These are phyloP conservation scores for Aspergillus diversus DNA, from an alignment of 495 filamentous ascomycete species.

Conservation along the genomic window DNA sequence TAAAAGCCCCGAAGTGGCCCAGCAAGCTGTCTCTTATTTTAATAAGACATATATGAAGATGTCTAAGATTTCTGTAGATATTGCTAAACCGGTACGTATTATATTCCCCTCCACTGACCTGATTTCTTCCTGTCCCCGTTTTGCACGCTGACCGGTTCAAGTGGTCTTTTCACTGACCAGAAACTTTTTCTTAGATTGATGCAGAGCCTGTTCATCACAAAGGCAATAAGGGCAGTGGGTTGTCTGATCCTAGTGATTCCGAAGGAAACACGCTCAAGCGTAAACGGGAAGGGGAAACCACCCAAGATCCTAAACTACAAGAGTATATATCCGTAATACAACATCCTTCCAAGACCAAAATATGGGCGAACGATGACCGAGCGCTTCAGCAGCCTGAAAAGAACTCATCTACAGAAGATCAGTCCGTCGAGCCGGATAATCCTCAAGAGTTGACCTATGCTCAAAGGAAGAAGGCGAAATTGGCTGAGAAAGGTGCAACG, in stretches of 20 bases:
- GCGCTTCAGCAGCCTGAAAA: conserved; percentile 38
- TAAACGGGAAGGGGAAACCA: conserved; percentile 51
- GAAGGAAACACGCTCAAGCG: conserved; percentile 53
- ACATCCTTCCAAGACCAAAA: conserved; percentile 65
- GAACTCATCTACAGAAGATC: conserved; percentile 26
- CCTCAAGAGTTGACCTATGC: conserved; percentile 45
- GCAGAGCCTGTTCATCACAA: conserved; percentile 40
- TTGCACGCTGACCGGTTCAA: conserved; percentile 50
- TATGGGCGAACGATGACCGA: conserved; percentile 65
- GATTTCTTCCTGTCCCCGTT: conserved; percentile 27
- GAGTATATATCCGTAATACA: conserved; percentile 89
- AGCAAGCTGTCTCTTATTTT: conserved; percentile 87
- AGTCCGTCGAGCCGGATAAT: conserved; percentile 29
- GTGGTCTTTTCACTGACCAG: conserved; percentile 52
- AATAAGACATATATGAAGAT: conserved; percentile 93
- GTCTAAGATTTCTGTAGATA: conserved; percentile 92
- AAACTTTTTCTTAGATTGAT: conserved; percentile 42
- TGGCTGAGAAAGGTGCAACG: conserved; percentile 18
- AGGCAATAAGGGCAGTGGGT: conserved; percentile 28
- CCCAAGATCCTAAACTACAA: conserved; percentile 74
- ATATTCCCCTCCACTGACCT: conserved; percentile 5
- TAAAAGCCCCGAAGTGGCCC: conserved; percentile 78
- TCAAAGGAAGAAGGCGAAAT: conserved; percentile 47
- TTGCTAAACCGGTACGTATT: conserved; percentile 77
- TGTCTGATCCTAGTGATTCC: conserved; percentile 22